Evolutionary conservation across 345 rosid species (phyloP), one percentile per base, ranked within the genome.

Genomic region (Brassica cretica): DNA sequence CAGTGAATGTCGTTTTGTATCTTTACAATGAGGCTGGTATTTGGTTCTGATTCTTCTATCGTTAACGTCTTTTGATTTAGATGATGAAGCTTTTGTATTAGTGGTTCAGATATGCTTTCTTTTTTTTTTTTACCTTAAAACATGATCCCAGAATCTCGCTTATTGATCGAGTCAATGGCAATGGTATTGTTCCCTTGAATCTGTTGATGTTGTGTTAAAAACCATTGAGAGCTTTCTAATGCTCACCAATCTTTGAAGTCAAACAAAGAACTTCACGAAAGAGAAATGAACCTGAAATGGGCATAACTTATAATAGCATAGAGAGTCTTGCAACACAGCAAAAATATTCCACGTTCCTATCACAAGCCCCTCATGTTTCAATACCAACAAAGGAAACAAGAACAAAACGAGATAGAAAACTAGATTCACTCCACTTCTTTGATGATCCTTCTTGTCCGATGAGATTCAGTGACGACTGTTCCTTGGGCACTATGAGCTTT

Each of bases 401-500:
- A 53, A 53, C 44, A 70, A 53, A 37, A 14, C 5, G 24, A 39
- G 16, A 53, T 44, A 44, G 1, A 21, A 44, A 14, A 66, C 21
- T 59, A 62, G 62, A 70, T 58, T 90, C 83, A 96, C 75, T 93
- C 95, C 58, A 88, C 80, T 84, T 91, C 97, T 80, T 86, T 87
- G 74, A 93, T 85, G 84, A 93, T 89, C 80, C 89, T 93, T 68
- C 88, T 86, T 80, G 84, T 83, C 5, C 97, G 94, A 56, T 87
- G 39, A 7, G 93, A 91, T 77, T 80, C 41, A 2, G 86, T 76
- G 7, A 83, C 79, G 18, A 85, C 49, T 66, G 88, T 85, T 81
- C 99, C 98, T 2, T 91, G 91, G 63, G 98, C 91, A 80, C 97
- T 93, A 76, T 91, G 97, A 60, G 95, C 97, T 86, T 85, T 96